These are phyloP conservation scores for Schwanniomyces polymorphus DNA, from an alignment of 805 yeast genomes.

Conservation along the genomic window DNA sequence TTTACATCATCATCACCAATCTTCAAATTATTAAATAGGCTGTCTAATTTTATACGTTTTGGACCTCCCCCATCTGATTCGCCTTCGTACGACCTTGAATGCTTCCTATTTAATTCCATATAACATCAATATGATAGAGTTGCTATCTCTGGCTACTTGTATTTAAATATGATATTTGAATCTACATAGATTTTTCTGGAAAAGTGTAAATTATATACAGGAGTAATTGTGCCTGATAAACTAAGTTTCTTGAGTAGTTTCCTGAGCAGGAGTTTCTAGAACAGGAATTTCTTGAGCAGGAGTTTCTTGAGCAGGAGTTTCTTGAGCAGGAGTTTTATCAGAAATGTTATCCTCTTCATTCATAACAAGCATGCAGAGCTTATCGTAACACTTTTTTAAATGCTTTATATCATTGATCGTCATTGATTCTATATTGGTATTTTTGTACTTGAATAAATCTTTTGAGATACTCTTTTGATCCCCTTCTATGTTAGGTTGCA, in stretches of 20 bases:
- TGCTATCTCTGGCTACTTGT: not conserved
- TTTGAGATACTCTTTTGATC: conserved; percentile 10
- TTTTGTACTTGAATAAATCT: conserved; percentile 33
- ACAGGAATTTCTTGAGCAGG: not conserved
- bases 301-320: not conserved
- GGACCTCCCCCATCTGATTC: conserved; percentile 6
- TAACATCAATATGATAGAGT: not conserved
- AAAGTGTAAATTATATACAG: not conserved
- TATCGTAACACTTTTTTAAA: conserved; percentile 37
- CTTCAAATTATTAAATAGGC: conserved; percentile 21
- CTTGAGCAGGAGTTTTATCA: not conserved
- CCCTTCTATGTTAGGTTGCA: conserved; percentile 5
- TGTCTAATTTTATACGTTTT: conserved; percentile 33
- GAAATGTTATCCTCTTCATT: conserved; percentile 2
- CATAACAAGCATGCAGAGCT: conserved; percentile 26
- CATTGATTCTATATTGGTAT: conserved; percentile 34
- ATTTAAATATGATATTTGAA: not conserved
- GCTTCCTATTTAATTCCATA: conserved; percentile 5
- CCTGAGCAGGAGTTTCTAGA: not conserved
- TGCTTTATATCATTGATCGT: conserved; percentile 33
- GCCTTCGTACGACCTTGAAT: conserved; percentile 6
- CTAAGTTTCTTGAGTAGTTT: no score
- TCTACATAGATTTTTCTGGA: conserved; percentile 1
- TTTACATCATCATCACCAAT: conserved; percentile 12
- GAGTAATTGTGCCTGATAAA: no score